A percentile compares a stretch with the other conserved stretches of the same genome.
Conservation (phyloP, 169 alveolate genomes). For the Perkinsus marinus region DNA sequence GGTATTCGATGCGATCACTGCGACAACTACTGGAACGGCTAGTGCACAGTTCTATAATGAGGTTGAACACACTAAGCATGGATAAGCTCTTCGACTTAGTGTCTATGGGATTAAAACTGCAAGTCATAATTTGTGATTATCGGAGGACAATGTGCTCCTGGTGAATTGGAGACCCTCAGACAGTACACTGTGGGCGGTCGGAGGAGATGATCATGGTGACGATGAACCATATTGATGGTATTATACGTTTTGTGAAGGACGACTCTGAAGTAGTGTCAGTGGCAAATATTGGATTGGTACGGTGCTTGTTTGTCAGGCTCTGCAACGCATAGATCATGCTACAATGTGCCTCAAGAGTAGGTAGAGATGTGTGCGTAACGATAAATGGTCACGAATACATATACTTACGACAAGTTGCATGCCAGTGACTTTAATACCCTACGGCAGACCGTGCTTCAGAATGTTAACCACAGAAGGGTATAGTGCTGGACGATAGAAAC, state of each 20-base stretch:
- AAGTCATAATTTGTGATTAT: conserved; percentile 10
- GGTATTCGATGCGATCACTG: conserved; percentile 41
- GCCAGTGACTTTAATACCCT: background rate
- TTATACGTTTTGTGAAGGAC: background rate
- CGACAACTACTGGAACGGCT: conserved; percentile 57
- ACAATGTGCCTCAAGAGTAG: background rate
- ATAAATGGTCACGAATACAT: background rate
- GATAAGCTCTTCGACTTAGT: conserved; percentile 64
- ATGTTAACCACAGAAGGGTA: background rate
- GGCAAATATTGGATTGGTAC: background rate
- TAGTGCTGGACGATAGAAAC: background rate
- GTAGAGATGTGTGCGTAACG: background rate
- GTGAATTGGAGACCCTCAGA: background rate
- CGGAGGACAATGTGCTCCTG: background rate
- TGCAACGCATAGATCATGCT: background rate
- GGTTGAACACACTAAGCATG: conserved; percentile 61
- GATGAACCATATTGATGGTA: background rate
- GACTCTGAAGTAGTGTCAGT: background rate
- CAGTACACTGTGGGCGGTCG: background rate
- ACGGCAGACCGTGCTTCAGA: background rate
- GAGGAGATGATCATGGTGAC: background rate
- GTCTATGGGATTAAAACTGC: conserved; percentile 67
- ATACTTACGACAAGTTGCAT: background rate
- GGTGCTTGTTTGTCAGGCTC: background rate
- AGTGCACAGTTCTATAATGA: conserved; percentile 71